phyloP scores from a whole-genome alignment of 225 moss, liverwort and hornwort species.

The Polytrichum formosum region DNA sequence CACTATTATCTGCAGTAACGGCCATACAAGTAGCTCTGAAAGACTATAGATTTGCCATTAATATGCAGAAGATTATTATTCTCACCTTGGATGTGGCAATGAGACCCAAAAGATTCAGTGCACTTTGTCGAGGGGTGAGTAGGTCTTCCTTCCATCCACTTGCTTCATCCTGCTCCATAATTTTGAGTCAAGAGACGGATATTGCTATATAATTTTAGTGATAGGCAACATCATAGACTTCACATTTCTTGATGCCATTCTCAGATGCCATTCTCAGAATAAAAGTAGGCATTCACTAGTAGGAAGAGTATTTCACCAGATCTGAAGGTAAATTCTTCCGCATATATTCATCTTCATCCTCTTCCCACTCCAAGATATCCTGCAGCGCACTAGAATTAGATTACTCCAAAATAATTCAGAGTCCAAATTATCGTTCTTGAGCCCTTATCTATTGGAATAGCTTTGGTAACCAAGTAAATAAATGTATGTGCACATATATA shows the following conservation, averaged over 20 bases:
- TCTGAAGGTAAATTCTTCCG: slow-evolving; percentile 93
- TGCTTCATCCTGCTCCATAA: slow-evolving; percentile 65
- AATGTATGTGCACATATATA: neutral
- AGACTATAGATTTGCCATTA: no score
- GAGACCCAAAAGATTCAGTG: slow-evolving; percentile 80
- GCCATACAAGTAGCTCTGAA: no score
- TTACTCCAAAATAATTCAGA: neutral
- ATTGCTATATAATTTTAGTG: no score
- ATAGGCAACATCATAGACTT: neutral
- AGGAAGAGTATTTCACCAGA: slow-evolving; percentile 39
- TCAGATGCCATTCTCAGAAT: neutral
- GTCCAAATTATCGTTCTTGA: no score
- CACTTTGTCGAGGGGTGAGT: slow-evolving; percentile 83
- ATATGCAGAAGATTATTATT: neutral
- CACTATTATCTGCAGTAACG: no score
- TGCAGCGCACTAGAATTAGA: slow-evolving; percentile 19
- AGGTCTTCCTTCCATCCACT: slow-evolving; percentile 95
- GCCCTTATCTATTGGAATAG: no score
- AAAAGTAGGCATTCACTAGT: neutral
- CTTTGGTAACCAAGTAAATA: neutral
- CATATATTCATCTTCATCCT: slow-evolving; percentile 91
- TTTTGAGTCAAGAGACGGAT: no score
- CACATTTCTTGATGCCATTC: no score
- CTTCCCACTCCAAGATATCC: slow-evolving; percentile 90
- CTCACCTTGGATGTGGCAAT: slow-evolving; percentile 88